phyloP scores from a whole-genome alignment of 345 rosid species.

The Corchorus capsularis region DNA sequence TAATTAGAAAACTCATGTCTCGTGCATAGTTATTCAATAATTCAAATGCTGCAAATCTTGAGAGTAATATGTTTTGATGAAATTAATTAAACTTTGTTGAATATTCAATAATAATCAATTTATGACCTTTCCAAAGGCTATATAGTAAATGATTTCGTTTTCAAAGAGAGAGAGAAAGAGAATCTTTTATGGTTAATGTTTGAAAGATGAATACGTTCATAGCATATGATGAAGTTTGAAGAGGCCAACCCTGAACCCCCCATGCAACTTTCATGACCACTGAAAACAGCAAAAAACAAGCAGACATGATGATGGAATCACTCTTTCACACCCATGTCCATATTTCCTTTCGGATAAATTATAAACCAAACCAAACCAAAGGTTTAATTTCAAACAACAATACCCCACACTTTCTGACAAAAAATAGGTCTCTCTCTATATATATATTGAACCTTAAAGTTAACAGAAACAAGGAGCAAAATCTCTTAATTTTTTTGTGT shows the following conservation, averaged over 20 bases:
- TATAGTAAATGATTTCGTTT: too few relatives aligned
- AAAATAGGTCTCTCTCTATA: too few relatives aligned
- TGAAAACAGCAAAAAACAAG: conserved; percentile 8
- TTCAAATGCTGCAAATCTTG: background rate
- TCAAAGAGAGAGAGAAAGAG: background rate
- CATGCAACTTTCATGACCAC: conserved; percentile 22
- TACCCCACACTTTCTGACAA: background rate
- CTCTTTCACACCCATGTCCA: background rate
- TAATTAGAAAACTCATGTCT: too few relatives aligned
- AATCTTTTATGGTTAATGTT: conserved; percentile 16
- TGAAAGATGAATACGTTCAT: background rate
- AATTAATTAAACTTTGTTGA: too few relatives aligned
- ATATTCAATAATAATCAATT: too few relatives aligned
- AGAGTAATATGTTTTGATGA: too few relatives aligned
- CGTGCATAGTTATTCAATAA: background rate
- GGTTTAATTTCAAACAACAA: too few relatives aligned
- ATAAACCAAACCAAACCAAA: too few relatives aligned
- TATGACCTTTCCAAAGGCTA: too few relatives aligned
- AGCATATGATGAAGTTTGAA: conserved; percentile 16
- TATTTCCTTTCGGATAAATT: background rate
- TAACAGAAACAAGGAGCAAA: background rate
- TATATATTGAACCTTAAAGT: too few relatives aligned
- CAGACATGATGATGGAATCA: conserved; percentile 25
- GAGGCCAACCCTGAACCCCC: conserved; percentile 10
- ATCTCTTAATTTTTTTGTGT: background rate